Evolutionary conservation across 106 monocot species (phyloP).

Genomic region (Dioscorea alata): DNA sequence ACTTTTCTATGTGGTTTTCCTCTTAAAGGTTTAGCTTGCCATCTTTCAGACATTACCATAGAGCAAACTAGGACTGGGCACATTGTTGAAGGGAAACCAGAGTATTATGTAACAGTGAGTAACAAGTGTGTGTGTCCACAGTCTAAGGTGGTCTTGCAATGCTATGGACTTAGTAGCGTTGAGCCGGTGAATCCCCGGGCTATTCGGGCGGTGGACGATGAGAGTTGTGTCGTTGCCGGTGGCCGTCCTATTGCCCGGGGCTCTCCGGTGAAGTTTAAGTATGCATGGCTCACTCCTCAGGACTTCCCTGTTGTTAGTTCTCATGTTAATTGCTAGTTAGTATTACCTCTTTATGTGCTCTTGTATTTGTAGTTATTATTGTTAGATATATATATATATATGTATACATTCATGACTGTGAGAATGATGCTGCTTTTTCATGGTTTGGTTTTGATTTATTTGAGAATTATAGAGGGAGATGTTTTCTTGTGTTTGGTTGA

Average conservation of each 20-base stretch:
- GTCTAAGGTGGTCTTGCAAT: slow-evolving; percentile 17
- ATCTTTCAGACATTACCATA: slow-evolving; percentile 11
- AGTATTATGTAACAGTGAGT: slow-evolving; percentile 36
- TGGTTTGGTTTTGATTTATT: too few species aligned
- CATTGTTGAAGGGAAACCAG: slow-evolving; percentile 35
- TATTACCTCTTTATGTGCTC: too few species aligned
- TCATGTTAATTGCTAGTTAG: background rate
- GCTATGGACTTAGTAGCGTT: slow-evolving; percentile 43
- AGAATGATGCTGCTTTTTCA: too few species aligned
- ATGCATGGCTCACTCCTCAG: slow-evolving; percentile 14
- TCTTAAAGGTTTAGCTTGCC: slow-evolving; percentile 5
- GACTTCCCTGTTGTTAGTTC: slow-evolving; percentile 15
- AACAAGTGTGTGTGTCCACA: slow-evolving; percentile 39
- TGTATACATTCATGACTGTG: too few species aligned
- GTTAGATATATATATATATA: too few species aligned
- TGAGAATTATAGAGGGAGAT: too few species aligned
- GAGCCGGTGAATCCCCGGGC: background rate
- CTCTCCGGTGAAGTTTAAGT: slow-evolving; percentile 11
- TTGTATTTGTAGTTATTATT: too few species aligned
- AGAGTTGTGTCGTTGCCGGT: slow-evolving; percentile 1
- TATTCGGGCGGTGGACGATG: background rate
- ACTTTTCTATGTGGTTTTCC: too few species aligned
- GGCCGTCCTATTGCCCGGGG: slow-evolving; percentile 4
- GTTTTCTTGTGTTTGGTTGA: too few species aligned
- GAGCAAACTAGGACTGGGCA: slow-evolving; percentile 27